Evolutionary conservation across 768 basidiomycete species (phyloP).

Genomic region (Pleurotus sapidus): DNA sequence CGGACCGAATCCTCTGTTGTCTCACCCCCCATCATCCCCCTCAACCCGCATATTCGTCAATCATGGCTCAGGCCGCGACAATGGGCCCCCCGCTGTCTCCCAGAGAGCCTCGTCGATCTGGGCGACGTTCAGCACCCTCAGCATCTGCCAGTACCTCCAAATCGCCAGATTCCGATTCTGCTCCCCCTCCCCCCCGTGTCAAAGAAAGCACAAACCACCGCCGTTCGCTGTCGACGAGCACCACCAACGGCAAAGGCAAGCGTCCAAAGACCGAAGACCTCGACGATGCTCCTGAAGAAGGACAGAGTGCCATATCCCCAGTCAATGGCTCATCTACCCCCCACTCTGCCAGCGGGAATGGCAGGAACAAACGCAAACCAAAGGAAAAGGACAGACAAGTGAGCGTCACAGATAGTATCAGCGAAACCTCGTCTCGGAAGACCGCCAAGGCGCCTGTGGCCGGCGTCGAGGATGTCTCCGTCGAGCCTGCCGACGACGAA

Average conservation of each 20-base stretch:
- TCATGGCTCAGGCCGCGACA: slow-evolving; percentile 61
- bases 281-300: slow-evolving; percentile 60
- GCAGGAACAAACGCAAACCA: slow-evolving; percentile 60
- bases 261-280: slow-evolving; percentile 73
- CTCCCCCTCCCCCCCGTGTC: slow-evolving; percentile 31
- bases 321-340: slow-evolving; percentile 21
- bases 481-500: slow-evolving; percentile 47
- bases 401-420: slow-evolving; percentile 17
- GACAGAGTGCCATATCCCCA: slow-evolving; percentile 40
- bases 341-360: slow-evolving; percentile 28
- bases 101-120: slow-evolving; percentile 75
- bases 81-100: slow-evolving; percentile 82
- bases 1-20: slow-evolving; percentile 8
- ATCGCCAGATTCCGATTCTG: slow-evolving; percentile 69
- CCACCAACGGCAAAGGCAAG: slow-evolving; percentile 45
- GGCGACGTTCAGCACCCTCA: slow-evolving; percentile 67
- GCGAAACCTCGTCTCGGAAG: slow-evolving; percentile 18
- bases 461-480: slow-evolving; percentile 30
- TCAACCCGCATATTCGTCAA: slow-evolving; percentile 8
- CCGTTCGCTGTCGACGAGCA: slow-evolving; percentile 35
- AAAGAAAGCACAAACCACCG: slow-evolving; percentile 42
- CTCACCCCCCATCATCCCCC: slow-evolving; percentile 9
- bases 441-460: background rate
- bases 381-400: slow-evolving; percentile 51
- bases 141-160: slow-evolving; percentile 66